Evolutionary conservation across 169 alveolate genomes (phyloP).

Genomic region (Cryptosporidium tyzzeri): DNA sequence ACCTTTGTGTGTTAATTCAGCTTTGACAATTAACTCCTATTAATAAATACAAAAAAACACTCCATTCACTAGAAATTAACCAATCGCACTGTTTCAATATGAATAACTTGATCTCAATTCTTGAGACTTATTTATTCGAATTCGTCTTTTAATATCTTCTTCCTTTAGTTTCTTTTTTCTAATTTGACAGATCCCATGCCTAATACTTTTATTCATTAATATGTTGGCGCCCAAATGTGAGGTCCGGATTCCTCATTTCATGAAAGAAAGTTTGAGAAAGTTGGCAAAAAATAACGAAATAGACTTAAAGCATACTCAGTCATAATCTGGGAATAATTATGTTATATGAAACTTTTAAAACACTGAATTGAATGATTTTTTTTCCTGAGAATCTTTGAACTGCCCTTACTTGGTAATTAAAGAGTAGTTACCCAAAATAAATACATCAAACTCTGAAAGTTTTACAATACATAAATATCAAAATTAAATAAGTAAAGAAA

Average conservation of each 20-base stretch:
- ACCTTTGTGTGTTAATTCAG: not conserved
- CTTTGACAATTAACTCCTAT: not conserved
- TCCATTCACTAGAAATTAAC: not conserved
- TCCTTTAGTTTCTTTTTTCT: not conserved
- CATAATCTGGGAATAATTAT: not conserved
- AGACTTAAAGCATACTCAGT: not conserved
- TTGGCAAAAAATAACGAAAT: not conserved
- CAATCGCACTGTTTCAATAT: not conserved
- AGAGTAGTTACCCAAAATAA: not conserved
- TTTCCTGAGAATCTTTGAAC: not conserved
- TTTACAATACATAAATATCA: not conserved
- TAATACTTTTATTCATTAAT: not conserved
- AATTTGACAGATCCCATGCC: not conserved
- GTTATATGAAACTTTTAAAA: not conserved
- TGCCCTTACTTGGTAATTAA: not conserved
- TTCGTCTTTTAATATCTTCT: not conserved
- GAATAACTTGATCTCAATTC: not conserved
- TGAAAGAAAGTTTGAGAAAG: not conserved
- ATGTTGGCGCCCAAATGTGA: slow-evolving; percentile 41
- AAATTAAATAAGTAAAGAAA: not conserved
- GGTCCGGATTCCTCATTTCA: not conserved
- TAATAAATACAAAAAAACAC: not conserved
- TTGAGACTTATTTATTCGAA: not conserved
- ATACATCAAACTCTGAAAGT: not conserved
- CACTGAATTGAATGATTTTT: not conserved